Evolutionary conservation across 2,329 filamentous ascomycete genomes (phyloP), one percentile per base, ranked within the genome.

Genomic region (Hypoxylon sp.): DNA sequence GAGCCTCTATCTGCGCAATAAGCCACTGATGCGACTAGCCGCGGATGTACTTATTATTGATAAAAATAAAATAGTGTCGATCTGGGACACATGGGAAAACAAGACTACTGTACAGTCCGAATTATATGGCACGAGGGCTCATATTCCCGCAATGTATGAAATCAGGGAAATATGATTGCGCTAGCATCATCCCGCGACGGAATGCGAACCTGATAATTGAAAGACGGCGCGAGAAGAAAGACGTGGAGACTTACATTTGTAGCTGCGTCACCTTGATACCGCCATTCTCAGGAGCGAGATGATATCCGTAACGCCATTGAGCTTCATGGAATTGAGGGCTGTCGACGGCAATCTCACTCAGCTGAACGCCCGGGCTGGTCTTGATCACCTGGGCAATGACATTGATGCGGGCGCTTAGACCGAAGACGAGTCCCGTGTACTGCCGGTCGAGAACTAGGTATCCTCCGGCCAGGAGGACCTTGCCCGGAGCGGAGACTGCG

Each of bases 401-500:
- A 70, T 89, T 89, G 80, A 92, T 89, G 68, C 89, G 83, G 45
- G 89, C 87, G 74, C 86, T 86, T 60, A 92, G 85, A 28, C 89
- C 89, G 74, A 90, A 85, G 65, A 93, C 85, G 57, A 93, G 80
- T 26, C 90, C 95, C 2, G 91, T 96, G 79, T 97, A 93, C 65
- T 86, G 83, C 65, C 92, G 89, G 81, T 98, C 95, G 46, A 99
- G 89, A 20, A 97, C 95, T 46, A 98, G 89, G 80, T 98, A 99
- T 66, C 96, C 96, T 68, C 96, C 96, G 3, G 95, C 93, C 56
- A 98, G 87, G 69, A 99, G 87, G 65, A 99, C 96, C 83, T 99
- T 99, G 72, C 96, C 96, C 16, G 96, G 96, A 20, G 96, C 95
- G 68, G 96, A 98, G 70, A 97, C 87, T 75, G 89, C 90, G 22